Evolutionary conservation across 2,329 filamentous ascomycete species (phyloP), one percentile per base, ranked within the genome.

Genomic region (Ophiostoma sp.): DNA sequence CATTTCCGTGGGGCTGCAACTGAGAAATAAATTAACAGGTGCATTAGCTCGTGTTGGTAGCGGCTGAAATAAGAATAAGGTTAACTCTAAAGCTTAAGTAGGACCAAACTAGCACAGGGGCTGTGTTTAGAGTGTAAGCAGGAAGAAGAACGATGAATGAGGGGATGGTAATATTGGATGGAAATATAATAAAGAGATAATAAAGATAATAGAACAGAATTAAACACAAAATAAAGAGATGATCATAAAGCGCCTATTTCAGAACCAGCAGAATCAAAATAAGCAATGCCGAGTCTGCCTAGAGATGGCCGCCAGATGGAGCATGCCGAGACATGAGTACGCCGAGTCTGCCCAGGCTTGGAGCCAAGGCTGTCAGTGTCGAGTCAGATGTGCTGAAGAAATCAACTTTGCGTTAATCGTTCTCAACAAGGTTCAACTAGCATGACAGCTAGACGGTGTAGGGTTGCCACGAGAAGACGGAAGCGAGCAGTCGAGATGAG

Each of bases 311-410:
- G 49, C 18, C n/a, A 55, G 49, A 55, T 55, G 47, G 14, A 4
- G n/a, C 4, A 16, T 14, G 5, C 11, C 49, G 49, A 52, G n/a
- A 18, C 18, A 8, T 52, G 7, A 27, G 27, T n/a, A 55, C 27
- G 7, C 42, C 42, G 42, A 55, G n/a, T 55, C 49, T 36, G n/a
- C 49, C 49, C 49, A 55, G 73, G 49, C 18, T n/a, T n/a, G 49
- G 49, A 55, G 49, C 49, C n/a, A 27, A 27, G 49, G 0, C 16
- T 55, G 49, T 11, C 8, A 55, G n/a, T 27, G 27, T 27, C 27
- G 27, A 27, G 27, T 27, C 27, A 27, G 27, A 27, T 27, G 27
- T 27, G 27, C 27, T 27, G 27, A 27, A 27, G 27, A 27, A 27
- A 27, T 27, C 27, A 27, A 27, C 27, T 27, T 27, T 27, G 27